Base-by-base conservation (phyloP, 306 rosid species). In the Abrus precatorius region DNA sequence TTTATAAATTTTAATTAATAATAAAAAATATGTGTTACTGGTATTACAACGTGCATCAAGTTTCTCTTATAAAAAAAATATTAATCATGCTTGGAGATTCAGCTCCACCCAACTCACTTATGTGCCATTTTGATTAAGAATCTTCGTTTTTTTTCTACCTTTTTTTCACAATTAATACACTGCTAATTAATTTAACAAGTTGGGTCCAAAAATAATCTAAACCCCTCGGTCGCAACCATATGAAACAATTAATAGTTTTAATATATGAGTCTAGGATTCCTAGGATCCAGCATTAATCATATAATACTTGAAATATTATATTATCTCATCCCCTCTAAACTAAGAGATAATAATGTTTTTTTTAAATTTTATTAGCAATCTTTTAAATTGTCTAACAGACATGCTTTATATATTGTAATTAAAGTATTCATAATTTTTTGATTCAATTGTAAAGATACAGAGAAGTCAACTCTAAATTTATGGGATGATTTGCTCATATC, bases 171-270 rank as follows among this genome's bases (percentile, higher is more conserved):
- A 62, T 5, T 64, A 40, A 14, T 13, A n/a, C 11, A n/a, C 50
- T 63, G 5, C 40, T 59, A 20, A 20, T 20, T 20, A 20, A 20
- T 20, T 59, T 59, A 59, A 59, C n/a, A 38, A n/a, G 70, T 14
- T 64, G 13, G 48, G 70, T 38, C 32, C 49, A 64, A 64, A 7
- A 64, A 14, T 38, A 63, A 13, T 41, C 8, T 63, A 63, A 63
- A 63, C 30, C 34, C 29, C 4, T 10, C 28, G 11, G 48, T 12
- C 5, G 30, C 69, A 5, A 28, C 47, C 69, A 64, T 64, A 10
- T 36, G 44, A 1, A 38, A 36, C 69, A n/a, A 20, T 0, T 20
- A 20, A 64, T n/a, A 38, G 3, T 38, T 62, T 34, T 1, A 27
- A 61, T 61, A 20, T 20, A 20, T 20, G 20, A 20, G 20, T 20